phyloP scores from a whole-genome alignment of 73 alveolate genomes.

The Paramecium tetraurelia region DNA sequence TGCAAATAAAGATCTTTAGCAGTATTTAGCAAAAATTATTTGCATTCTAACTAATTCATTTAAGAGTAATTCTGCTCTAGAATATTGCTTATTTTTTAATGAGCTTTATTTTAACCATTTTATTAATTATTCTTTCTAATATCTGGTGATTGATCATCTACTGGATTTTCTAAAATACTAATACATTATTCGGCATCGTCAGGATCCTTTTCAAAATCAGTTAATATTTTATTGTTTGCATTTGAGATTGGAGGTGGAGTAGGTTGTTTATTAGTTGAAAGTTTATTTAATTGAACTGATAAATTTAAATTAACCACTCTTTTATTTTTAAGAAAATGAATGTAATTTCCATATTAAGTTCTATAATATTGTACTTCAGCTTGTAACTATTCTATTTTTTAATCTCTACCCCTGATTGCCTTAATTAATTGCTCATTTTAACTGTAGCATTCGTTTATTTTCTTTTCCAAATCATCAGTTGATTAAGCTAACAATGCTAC shows the following conservation, averaged over 20 bases:
- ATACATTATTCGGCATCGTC: not conserved
- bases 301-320: constrained; percentile 1
- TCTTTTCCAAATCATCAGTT: not conserved
- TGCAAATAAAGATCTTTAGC: not conserved
- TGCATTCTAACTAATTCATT: constrained; percentile 5
- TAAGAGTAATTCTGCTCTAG: not conserved
- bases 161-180: not conserved
- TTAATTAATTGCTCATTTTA: not conserved
- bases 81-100: not conserved
- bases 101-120: not conserved
- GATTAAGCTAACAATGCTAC: not conserved
- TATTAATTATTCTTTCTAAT: not conserved
- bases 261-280: not conserved
- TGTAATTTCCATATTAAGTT: constrained; percentile 35
- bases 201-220: not conserved
- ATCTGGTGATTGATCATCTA: not conserved
- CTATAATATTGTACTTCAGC: constrained; percentile 2
- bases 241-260: not conserved
- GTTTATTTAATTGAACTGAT: not conserved
- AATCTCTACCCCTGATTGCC: not conserved
- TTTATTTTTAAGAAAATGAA: constrained; percentile 13
- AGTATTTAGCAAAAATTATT: not conserved
- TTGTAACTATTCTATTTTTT: not conserved
- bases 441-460: not conserved
- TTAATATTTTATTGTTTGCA: not conserved